Conservation (phyloP, 106 monocot genomes). For the Amphibolis antarctica region DNA sequence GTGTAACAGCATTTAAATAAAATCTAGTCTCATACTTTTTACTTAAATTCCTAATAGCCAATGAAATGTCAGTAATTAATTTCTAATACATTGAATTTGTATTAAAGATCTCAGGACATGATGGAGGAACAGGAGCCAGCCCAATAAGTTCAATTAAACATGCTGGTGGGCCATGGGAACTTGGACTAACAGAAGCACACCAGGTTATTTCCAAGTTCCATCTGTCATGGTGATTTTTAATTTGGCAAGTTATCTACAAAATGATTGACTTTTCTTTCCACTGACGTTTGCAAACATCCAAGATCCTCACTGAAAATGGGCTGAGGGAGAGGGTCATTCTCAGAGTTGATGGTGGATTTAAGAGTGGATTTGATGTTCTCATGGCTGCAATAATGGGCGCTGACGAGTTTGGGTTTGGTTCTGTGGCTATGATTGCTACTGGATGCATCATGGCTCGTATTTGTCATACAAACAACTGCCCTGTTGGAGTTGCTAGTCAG, state of each 20-base stretch:
- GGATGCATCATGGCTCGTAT: constrained; percentile 99
- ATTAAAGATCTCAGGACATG: constrained; percentile 93
- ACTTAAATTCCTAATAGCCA: too few relatives aligned
- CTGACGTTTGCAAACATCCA: not conserved
- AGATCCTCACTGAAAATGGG: constrained; percentile 93
- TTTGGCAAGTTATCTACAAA: not conserved
- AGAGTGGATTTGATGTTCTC: constrained; percentile 91
- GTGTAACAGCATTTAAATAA: too few relatives aligned
- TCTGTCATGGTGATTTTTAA: not conserved
- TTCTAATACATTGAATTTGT: not conserved
- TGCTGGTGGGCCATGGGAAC: constrained; percentile 99
- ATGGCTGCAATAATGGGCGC: constrained; percentile 98
- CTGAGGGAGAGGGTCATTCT: constrained; percentile 91
- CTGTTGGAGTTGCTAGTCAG: constrained; percentile 98
- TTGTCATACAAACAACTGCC: constrained; percentile 99
- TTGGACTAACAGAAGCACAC: constrained; percentile 89
- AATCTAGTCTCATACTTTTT: too few relatives aligned
- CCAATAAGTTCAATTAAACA: constrained; percentile 98
- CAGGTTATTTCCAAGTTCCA: constrained; percentile 38
- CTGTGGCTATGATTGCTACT: constrained; percentile 98
- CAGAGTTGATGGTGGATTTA: constrained; percentile 98
- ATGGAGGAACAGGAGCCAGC: constrained; percentile 99
- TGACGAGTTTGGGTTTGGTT: constrained; percentile 99
- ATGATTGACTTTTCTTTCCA: not conserved
- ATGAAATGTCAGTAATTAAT: not conserved